phyloP scores from a whole-genome alignment of 345 rosid species.

The Angophora floribunda region DNA sequence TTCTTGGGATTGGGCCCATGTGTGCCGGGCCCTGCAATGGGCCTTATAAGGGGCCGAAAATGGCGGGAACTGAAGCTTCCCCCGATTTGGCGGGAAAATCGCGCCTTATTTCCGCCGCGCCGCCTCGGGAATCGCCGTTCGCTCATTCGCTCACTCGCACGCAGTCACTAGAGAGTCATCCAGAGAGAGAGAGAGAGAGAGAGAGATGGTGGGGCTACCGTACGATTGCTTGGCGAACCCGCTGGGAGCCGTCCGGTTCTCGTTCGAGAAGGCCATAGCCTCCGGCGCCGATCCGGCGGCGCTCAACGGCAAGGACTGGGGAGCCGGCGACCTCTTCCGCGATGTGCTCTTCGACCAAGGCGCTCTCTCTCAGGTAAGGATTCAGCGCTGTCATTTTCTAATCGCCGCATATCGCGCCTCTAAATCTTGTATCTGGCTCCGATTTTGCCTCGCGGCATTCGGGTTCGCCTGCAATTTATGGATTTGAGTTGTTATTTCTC shows the following conservation, averaged over 20 bases:
- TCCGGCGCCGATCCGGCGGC: conserved; percentile 54
- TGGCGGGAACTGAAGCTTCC: conserved; percentile 17
- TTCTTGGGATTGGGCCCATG: background rate
- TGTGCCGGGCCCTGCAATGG: background rate
- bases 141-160: background rate
- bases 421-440: background rate
- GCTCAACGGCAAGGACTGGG: conserved; percentile 90
- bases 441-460: background rate
- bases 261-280: conserved; percentile 62
- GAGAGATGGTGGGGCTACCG: conserved; percentile 62
- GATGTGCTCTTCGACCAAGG: conserved; percentile 59
- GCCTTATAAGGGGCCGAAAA: background rate
- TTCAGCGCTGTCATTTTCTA: background rate
- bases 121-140: background rate
- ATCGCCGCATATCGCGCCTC: background rate
- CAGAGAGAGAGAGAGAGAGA: background rate
- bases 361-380: conserved; percentile 43
- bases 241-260: conserved; percentile 73
- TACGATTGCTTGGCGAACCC: conserved; percentile 86
- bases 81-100: conserved; percentile 22
- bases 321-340: conserved; percentile 68
- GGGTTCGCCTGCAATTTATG: background rate
- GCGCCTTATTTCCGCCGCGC: background rate
- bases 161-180: background rate
- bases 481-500: no score